Conservation (phyloP, 768 basidiomycete genomes). For the Auricularia heimuer region DNA sequence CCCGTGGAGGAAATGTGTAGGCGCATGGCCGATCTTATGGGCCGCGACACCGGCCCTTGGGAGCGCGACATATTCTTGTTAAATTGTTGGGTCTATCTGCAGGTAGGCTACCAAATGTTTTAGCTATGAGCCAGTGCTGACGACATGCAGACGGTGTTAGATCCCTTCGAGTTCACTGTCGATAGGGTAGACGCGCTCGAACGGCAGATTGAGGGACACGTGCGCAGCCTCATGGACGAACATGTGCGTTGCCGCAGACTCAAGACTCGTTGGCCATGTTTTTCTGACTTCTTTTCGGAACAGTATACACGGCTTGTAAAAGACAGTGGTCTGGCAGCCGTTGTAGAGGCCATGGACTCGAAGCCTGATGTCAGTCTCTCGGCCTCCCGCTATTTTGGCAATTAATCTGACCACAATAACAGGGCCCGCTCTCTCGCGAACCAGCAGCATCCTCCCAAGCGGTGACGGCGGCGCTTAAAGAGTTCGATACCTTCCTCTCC, state of each 20-base stretch:
- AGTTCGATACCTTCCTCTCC: slow-evolving; percentile 81
- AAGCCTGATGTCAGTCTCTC: too few species aligned
- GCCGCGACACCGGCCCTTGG: slow-evolving; percentile 34
- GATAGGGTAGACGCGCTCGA: slow-evolving; percentile 52
- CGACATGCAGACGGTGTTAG: slow-evolving; percentile 44
- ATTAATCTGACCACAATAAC: slow-evolving; percentile 20
- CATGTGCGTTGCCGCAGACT: slow-evolving; percentile 47
- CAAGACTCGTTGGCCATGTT: too few species aligned
- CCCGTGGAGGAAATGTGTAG: slow-evolving; percentile 73
- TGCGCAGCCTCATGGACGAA: slow-evolving; percentile 59
- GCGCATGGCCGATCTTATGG: slow-evolving; percentile 42
- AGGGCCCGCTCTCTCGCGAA: slow-evolving; percentile 63
- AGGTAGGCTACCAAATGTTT: slow-evolving; percentile 37
- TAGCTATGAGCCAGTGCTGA: not conserved
- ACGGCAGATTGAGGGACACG: slow-evolving; percentile 48
- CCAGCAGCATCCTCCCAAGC: slow-evolving; percentile 54
- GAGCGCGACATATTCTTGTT: slow-evolving; percentile 76
- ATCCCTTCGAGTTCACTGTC: slow-evolving; percentile 57
- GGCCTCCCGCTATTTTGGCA: slow-evolving; percentile 6
- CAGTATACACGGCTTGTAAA: slow-evolving; percentile 28
- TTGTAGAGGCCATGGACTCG: slow-evolving; percentile 16
- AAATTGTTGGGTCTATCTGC: slow-evolving; percentile 76
- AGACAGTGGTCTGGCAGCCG: slow-evolving; percentile 30
- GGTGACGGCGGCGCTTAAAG: slow-evolving; percentile 50
- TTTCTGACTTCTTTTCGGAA: too few species aligned